A percentile compares a stretch with the other conserved stretches of the same genome.
Evolutionary conservation across 129 eudicot genomes (phyloP).

Genomic region (Saussurea involucrata): DNA sequence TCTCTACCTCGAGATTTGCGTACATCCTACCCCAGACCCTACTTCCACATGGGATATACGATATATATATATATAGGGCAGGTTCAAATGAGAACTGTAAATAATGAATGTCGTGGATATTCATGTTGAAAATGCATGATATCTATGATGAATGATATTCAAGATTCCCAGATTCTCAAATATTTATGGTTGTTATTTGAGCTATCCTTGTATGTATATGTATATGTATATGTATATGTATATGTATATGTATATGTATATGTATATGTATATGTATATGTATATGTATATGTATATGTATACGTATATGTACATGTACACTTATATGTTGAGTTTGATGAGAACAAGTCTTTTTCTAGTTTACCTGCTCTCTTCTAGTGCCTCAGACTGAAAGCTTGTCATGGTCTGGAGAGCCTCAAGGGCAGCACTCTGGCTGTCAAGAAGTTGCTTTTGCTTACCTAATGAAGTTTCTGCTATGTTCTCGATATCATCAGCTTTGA

Average conservation of each 20-base stretch:
- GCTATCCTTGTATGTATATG: too few species aligned
- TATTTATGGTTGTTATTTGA: background rate
- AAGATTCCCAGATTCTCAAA: too few species aligned
- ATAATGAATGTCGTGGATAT: background rate
- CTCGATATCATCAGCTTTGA: constrained; percentile 72
- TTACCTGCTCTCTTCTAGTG: constrained; percentile 81
- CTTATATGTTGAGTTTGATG: too few species aligned
- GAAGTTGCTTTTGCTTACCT: constrained; percentile 61
- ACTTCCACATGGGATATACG: background rate
- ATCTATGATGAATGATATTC: too few species aligned
- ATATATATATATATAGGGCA: background rate
- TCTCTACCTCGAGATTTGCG: background rate
- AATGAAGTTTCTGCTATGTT: constrained; percentile 53
- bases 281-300: too few species aligned
- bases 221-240: too few species aligned
- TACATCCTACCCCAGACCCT: background rate
- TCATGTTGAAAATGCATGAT: background rate
- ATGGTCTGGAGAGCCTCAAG: constrained; percentile 53
- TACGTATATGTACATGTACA: too few species aligned
- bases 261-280: too few species aligned
- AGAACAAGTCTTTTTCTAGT: too few species aligned
- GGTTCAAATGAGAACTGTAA: background rate
- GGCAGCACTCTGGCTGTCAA: constrained; percentile 57
- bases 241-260: too few species aligned
- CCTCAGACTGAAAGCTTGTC: constrained; percentile 60